phyloP scores from a whole-genome alignment of 2,329 filamentous ascomycete genomes.

The Blastomyces percursus region DNA sequence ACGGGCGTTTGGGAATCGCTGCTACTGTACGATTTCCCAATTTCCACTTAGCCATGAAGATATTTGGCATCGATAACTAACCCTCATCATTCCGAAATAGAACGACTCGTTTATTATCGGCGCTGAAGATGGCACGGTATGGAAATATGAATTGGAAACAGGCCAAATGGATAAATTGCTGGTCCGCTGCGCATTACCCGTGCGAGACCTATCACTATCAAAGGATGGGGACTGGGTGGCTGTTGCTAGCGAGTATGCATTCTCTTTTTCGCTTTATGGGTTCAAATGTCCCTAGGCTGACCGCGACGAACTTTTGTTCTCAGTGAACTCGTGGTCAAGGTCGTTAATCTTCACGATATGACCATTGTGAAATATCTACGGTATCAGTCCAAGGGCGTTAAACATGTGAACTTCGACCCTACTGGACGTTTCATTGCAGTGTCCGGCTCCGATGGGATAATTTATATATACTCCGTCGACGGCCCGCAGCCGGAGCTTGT shows the following conservation, averaged over 20 bases:
- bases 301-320: slow-evolving; percentile 9
- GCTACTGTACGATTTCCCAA: slow-evolving; percentile 44
- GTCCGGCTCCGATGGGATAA: slow-evolving; percentile 75
- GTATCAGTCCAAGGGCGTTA: slow-evolving; percentile 77
- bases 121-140: slow-evolving; percentile 92
- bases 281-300: background rate
- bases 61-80: background rate
- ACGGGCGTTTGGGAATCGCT: slow-evolving; percentile 70
- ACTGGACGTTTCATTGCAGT: slow-evolving; percentile 64
- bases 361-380: slow-evolving; percentile 64
- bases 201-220: slow-evolving; percentile 76
- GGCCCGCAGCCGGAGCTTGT: slow-evolving; percentile 70
- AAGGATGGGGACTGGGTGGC: slow-evolving; percentile 78
- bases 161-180: slow-evolving; percentile 65
- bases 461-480: slow-evolving; percentile 81
- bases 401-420: slow-evolving; percentile 80
- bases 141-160: slow-evolving; percentile 70
- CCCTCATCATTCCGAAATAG: slow-evolving; percentile 26
- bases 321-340: slow-evolving; percentile 74
- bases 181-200: slow-evolving; percentile 69
- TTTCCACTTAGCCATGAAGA: background rate
- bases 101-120: slow-evolving; percentile 79
- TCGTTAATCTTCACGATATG: slow-evolving; percentile 74
- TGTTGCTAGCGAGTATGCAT: slow-evolving; percentile 74
- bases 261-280: background rate